A percentile compares a stretch with the other conserved stretches of the same genome.
Evolutionary conservation across 2,329 filamentous ascomycete species (phyloP).

Genomic region (Colletotrichum trifolii): DNA sequence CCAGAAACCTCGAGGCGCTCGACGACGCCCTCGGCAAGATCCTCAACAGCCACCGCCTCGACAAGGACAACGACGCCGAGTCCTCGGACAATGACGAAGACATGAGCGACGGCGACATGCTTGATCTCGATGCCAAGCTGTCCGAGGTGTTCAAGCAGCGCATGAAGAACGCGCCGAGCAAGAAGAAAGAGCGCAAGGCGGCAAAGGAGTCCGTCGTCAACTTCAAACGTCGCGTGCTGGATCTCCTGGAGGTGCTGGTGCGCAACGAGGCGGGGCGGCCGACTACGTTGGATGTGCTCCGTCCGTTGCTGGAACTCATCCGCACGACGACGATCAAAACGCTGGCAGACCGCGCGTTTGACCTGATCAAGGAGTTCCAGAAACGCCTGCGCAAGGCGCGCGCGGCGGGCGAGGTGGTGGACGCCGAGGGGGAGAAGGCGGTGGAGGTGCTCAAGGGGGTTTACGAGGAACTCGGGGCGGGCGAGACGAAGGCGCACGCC

Average conservation of each 20-base stretch:
- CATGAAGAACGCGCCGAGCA: slow-evolving; percentile 69
- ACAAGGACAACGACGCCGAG: slow-evolving; percentile 67
- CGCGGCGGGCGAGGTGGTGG: slow-evolving; percentile 50
- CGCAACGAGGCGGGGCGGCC: slow-evolving; percentile 79
- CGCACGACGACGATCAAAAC: slow-evolving; percentile 82
- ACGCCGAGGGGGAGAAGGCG: slow-evolving; percentile 54
- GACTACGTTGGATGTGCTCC: slow-evolving; percentile 74
- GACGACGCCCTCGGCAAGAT: slow-evolving; percentile 83
- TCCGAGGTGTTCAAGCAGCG: slow-evolving; percentile 86
- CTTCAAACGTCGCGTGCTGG: slow-evolving; percentile 94
- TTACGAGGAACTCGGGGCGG: slow-evolving; percentile 73
- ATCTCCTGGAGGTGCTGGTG: slow-evolving; percentile 86
- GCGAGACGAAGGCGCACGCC: slow-evolving; percentile 76
- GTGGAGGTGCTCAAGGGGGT: slow-evolving; percentile 72
- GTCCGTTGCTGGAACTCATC: slow-evolving; percentile 81
- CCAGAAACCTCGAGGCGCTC: slow-evolving; percentile 61
- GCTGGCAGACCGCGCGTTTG: slow-evolving; percentile 77
- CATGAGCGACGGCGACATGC: slow-evolving; percentile 97
- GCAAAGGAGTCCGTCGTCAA: slow-evolving; percentile 90
- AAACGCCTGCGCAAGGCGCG: slow-evolving; percentile 71
- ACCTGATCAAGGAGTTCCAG: slow-evolving; percentile 78
- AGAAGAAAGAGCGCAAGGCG: slow-evolving; percentile 87
- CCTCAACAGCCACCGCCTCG: slow-evolving; percentile 75
- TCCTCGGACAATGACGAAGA: slow-evolving; percentile 75
- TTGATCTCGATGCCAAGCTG: slow-evolving; percentile 85